A percentile compares a stretch with the other conserved stretches of the same genome.
These are phyloP conservation scores for Hypoxylon crocopeplum DNA, from an alignment of 495 filamentous ascomycete species.

Conservation along the genomic window DNA sequence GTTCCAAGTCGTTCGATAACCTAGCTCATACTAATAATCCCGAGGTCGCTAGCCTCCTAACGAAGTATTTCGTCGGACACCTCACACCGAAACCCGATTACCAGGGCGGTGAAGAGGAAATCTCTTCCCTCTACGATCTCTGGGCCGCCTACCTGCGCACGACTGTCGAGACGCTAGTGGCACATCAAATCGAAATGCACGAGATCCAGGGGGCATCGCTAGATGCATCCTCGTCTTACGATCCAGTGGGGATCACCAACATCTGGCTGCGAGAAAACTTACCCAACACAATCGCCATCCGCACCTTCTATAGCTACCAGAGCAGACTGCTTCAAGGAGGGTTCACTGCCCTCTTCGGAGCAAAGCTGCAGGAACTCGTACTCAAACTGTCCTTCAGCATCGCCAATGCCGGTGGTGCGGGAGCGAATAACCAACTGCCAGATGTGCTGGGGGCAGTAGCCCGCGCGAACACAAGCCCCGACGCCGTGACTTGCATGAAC, in stretches of 20 bases:
- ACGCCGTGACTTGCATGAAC: slow-evolving; percentile 49
- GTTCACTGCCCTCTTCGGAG: slow-evolving; percentile 56
- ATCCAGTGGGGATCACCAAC: slow-evolving; percentile 28
- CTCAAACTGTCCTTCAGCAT: slow-evolving; percentile 58
- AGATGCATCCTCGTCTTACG: slow-evolving; percentile 22
- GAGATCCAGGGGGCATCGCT: slow-evolving; percentile 53
- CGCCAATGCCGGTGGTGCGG: slow-evolving; percentile 43
- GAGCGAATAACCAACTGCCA: slow-evolving; percentile 46
- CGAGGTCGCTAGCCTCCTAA: slow-evolving; percentile 55
- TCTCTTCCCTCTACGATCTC: slow-evolving; percentile 51
- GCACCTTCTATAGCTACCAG: slow-evolving; percentile 60
- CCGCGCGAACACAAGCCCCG: slow-evolving; percentile 53
- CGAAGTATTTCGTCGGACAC: slow-evolving; percentile 60
- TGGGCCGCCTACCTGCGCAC: slow-evolving; percentile 56
- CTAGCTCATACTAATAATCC: slow-evolving; percentile 60
- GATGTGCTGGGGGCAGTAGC: slow-evolving; percentile 58
- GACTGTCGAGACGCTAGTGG: slow-evolving; percentile 55
- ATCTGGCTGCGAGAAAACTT: slow-evolving; percentile 54
- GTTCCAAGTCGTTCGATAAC: slow-evolving; percentile 58
- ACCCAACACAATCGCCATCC: slow-evolving; percentile 54
- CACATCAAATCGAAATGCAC: slow-evolving; percentile 58
- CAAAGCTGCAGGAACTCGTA: slow-evolving; percentile 56
- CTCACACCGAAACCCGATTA: slow-evolving; percentile 57
- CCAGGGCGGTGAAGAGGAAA: slow-evolving; percentile 42
- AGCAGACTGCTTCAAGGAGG: slow-evolving; percentile 58